These are phyloP conservation scores for Solioccasus polychromus DNA, from an alignment of 768 basidiomycete genomes.

Conservation along the genomic window DNA sequence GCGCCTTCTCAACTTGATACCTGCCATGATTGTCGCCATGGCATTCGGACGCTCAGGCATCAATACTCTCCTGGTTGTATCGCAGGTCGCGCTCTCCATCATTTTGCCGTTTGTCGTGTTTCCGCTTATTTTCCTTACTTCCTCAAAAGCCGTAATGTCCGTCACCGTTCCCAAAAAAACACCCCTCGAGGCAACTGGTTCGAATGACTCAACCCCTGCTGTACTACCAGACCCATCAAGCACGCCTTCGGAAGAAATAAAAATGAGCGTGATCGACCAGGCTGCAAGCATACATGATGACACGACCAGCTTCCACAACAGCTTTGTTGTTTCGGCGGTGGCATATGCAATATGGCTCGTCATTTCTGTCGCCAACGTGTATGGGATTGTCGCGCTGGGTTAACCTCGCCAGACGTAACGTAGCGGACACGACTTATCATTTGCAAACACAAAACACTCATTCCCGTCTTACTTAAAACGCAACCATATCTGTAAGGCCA, in stretches of 20 bases:
- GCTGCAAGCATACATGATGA: constrained; percentile 11
- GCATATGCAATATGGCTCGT: constrained; percentile 48
- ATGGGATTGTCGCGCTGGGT: constrained; percentile 49
- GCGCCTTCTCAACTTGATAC: constrained; percentile 43
- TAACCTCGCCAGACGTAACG: constrained; percentile 1
- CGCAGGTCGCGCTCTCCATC: constrained; percentile 46
- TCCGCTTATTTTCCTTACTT: constrained; percentile 39
- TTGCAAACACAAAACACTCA: constrained; percentile 4
- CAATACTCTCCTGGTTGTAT: constrained; percentile 46
- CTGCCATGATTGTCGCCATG: constrained; percentile 42
- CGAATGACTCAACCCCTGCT: constrained; percentile 15
- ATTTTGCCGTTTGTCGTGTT: constrained; percentile 47
- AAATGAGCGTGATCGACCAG: not conserved
- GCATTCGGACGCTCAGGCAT: constrained; percentile 42
- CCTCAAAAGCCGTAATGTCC: constrained; percentile 32
- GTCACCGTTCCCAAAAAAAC: constrained; percentile 6
- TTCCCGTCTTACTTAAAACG: constrained; percentile 31
- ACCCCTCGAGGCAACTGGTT: not conserved
- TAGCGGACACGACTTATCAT: too few relatives aligned
- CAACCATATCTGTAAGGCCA: constrained; percentile 51
- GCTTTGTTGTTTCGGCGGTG: constrained; percentile 34
- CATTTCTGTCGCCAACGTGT: constrained; percentile 48
- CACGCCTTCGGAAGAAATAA: not conserved
- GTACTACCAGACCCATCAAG: not conserved
- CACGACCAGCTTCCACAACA: constrained; percentile 41